These are phyloP conservation scores for Heterobasidion parviporum DNA, from an alignment of 1,284 basidiomycete species.

Conservation along the genomic window DNA sequence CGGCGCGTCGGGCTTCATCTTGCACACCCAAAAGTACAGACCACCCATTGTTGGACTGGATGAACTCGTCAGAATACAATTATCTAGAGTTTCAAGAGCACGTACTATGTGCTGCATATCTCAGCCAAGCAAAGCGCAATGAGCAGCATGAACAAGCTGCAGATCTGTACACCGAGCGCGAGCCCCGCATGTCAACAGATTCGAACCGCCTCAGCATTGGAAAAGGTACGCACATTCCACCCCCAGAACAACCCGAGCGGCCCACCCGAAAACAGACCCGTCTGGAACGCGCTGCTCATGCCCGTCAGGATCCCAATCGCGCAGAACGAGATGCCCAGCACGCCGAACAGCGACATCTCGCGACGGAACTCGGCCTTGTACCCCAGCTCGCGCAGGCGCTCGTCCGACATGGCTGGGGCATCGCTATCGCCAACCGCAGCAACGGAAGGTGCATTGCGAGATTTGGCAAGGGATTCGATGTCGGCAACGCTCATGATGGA, in stretches of 20 bases:
- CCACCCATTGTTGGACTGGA: slow-evolving; percentile 48
- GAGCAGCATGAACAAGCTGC: slow-evolving; percentile 52
- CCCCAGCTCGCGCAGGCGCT: slow-evolving; percentile 43
- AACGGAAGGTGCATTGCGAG: too few relatives aligned
- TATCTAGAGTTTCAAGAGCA: slow-evolving; percentile 1
- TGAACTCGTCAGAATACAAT: background rate
- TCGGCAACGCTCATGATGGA: background rate
- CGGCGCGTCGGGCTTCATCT: slow-evolving; percentile 48
- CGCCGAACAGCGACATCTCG: slow-evolving; percentile 53
- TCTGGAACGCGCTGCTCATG: slow-evolving; percentile 43
- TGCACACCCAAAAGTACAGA: slow-evolving; percentile 58
- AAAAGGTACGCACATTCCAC: slow-evolving; percentile 42
- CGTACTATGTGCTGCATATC: slow-evolving; percentile 53
- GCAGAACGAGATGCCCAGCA: slow-evolving; percentile 55
- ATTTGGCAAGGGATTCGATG: background rate
- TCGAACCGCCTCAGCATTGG: background rate
- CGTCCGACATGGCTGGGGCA: slow-evolving; percentile 25
- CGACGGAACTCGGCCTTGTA: slow-evolving; percentile 47
- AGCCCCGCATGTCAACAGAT: background rate
- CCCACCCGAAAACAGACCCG: slow-evolving; percentile 50
- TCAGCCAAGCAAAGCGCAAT: slow-evolving; percentile 51
- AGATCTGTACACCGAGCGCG: slow-evolving; percentile 31
- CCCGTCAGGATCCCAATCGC: slow-evolving; percentile 53
- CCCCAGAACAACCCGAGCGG: slow-evolving; percentile 56
- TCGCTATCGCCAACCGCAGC: too few relatives aligned